Base-by-base conservation (phyloP, 2,329 filamentous ascomycete species). In the Corynespora cassiicola region DNA sequence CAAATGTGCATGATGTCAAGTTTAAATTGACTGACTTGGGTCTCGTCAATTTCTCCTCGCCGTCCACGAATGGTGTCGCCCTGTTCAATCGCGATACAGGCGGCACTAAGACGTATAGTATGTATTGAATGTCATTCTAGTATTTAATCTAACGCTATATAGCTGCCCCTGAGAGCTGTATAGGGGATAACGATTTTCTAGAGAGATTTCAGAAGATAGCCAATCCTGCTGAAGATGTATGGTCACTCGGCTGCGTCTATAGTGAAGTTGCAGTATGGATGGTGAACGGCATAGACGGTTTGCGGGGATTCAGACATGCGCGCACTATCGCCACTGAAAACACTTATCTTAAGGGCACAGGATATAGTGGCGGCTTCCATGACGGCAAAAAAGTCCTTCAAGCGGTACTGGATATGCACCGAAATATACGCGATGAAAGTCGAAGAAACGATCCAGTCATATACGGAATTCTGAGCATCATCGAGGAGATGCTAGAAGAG, bases 1-100 rank as follows among this genome's bases (percentile, higher is more conserved):
- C n/a, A n/a, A n/a, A n/a, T n/a, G n/a, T n/a, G n/a, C n/a, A n/a
- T n/a, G 30, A 54, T 3, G 61, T 50, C 3, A 35, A 56, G 2
- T 69, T 67, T 36, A 72, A 72, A 39, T 50, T 74, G 0, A 65
- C 68, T 1, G 71, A 72, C 36, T 65, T 60, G 5, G 70, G 69
- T 0, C 68, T 67, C 34, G 58, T 66, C 0, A 52, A 37, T 16
- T 66, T 68, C 17, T 23, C 44, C 7, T 38, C 40, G 16, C 17
- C 17, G 2, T 9, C 15, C 10, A 23, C 33, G 12, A 46, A 49
- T 6, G 24, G 23, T 16, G 23, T 23, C 10, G 34, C 22, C 1
- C 40, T 24, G n/a, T 36, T 20, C 15, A 45, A 31, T 9, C 1
- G 39, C 3, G 36, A 53, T 31, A 7, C 26, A 5, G 67, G 66